phyloP scores from a whole-genome alignment of 2,329 filamentous ascomycete species.

The Aspergillus floridensis region DNA sequence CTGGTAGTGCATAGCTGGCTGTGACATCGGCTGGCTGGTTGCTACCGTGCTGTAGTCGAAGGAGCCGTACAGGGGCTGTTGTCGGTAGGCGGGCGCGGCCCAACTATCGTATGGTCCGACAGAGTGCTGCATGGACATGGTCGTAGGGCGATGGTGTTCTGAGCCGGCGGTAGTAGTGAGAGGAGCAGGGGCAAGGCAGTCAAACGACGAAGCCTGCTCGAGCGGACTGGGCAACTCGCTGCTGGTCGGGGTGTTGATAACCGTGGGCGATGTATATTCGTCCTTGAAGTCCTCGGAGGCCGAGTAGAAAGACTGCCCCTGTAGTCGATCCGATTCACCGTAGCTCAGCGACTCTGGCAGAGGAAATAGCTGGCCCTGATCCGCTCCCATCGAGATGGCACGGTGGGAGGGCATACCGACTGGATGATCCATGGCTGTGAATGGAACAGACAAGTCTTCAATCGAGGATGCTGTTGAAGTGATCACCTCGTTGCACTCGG shows the following conservation, averaged over 20 bases:
- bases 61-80: slow-evolving; percentile 30
- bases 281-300: slow-evolving; percentile 30
- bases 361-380: slow-evolving; percentile 26
- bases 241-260: slow-evolving; percentile 28
- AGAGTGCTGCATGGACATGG: slow-evolving; percentile 22
- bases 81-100: slow-evolving; percentile 32
- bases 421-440: slow-evolving; percentile 27
- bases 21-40: slow-evolving; percentile 24
- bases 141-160: slow-evolving; percentile 20
- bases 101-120: slow-evolving; percentile 29
- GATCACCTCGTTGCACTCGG: slow-evolving; percentile 28
- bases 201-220: slow-evolving; percentile 29
- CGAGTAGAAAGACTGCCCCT: slow-evolving; percentile 28
- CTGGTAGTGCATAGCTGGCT: slow-evolving; percentile 28
- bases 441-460: slow-evolving; percentile 23
- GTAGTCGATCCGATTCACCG: slow-evolving; percentile 23
- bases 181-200: slow-evolving; percentile 29
- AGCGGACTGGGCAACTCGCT: slow-evolving; percentile 30
- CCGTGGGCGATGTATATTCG: slow-evolving; percentile 27
- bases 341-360: slow-evolving; percentile 30
- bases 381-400: slow-evolving; percentile 20
- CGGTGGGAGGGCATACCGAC: slow-evolving; percentile 21
- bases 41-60: slow-evolving; percentile 29
- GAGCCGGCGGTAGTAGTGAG: slow-evolving; percentile 25
- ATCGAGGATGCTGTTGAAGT: slow-evolving; percentile 27